Conservation (phyloP, 768 basidiomycete genomes). For the Suillus lakei region DNA sequence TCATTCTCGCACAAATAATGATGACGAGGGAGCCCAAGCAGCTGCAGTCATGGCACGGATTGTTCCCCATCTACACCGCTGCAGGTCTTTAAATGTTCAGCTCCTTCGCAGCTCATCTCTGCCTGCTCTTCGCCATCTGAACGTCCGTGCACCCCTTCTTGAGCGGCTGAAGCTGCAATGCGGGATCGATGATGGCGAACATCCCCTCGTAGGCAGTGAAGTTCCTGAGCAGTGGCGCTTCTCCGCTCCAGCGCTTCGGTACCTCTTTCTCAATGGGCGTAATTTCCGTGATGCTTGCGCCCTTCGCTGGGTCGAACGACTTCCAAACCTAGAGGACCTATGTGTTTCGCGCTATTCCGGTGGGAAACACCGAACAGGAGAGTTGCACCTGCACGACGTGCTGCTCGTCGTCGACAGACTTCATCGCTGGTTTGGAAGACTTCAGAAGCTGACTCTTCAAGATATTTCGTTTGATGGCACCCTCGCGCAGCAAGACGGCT, state of each 20-base stretch:
- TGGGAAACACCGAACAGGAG: constrained; percentile 3
- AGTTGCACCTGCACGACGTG: constrained; percentile 3
- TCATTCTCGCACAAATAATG: constrained; percentile 1
- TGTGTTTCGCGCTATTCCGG: not conserved
- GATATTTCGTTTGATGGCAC: not conserved
- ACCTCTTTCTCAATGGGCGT: constrained; percentile 11
- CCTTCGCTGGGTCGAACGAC: not conserved
- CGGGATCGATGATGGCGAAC: constrained; percentile 11
- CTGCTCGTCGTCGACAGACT: not conserved
- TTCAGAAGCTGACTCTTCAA: constrained; percentile 6
- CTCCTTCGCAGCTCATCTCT: constrained; percentile 13
- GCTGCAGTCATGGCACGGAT: not conserved
- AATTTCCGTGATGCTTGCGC: constrained; percentile 11
- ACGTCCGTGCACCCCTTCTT: not conserved
- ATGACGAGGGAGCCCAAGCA: constrained; percentile 1
- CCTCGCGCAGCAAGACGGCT: not conserved
- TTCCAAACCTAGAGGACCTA: not conserved
- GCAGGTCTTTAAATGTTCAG: constrained; percentile 8
- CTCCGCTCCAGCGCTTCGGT: constrained; percentile 4
- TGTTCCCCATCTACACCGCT: constrained; percentile 10
- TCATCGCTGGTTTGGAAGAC: not conserved
- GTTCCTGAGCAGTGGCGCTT: constrained; percentile 8
- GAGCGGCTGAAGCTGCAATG: constrained; percentile 11
- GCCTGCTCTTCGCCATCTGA: constrained; percentile 10
- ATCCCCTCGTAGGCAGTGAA: not conserved